Conservation (phyloP, 2,329 filamentous ascomycete species). For the Parafenestella ontariensis region DNA sequence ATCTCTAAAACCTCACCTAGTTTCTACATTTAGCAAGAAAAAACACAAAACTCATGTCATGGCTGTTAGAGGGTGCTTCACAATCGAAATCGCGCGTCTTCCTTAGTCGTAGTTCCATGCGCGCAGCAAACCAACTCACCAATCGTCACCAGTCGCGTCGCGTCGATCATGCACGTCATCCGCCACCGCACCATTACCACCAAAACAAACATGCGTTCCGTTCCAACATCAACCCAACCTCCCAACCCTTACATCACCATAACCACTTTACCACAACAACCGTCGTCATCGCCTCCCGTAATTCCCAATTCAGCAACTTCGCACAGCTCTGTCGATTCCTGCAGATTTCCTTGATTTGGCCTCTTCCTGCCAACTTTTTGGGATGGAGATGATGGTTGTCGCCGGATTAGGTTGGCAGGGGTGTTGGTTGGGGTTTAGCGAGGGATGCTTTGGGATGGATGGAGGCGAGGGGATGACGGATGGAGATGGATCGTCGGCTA, state of each 20-base stretch:
- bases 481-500: too few relatives aligned
- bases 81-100: too few relatives aligned
- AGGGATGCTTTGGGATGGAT: background rate
- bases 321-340: background rate
- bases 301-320: constrained; percentile 6
- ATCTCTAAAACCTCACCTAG: too few relatives aligned
- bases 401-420: background rate
- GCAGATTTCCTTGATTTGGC: constrained; percentile 1
- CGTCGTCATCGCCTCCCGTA: background rate
- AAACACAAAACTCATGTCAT: too few relatives aligned
- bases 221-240: background rate
- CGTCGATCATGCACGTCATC: too few relatives aligned
- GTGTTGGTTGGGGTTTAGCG: background rate
- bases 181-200: too few relatives aligned
- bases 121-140: too few relatives aligned
- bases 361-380: background rate
- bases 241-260: background rate
- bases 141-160: too few relatives aligned
- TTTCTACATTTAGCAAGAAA: too few relatives aligned
- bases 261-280: background rate
- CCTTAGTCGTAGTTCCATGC: too few relatives aligned
- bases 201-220: too few relatives aligned
- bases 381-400: background rate
- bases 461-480: background rate
- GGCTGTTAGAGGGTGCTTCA: too few relatives aligned